phyloP scores from a whole-genome alignment of 2,329 filamentous ascomycete species.

The Parascedosporium putredinis region DNA sequence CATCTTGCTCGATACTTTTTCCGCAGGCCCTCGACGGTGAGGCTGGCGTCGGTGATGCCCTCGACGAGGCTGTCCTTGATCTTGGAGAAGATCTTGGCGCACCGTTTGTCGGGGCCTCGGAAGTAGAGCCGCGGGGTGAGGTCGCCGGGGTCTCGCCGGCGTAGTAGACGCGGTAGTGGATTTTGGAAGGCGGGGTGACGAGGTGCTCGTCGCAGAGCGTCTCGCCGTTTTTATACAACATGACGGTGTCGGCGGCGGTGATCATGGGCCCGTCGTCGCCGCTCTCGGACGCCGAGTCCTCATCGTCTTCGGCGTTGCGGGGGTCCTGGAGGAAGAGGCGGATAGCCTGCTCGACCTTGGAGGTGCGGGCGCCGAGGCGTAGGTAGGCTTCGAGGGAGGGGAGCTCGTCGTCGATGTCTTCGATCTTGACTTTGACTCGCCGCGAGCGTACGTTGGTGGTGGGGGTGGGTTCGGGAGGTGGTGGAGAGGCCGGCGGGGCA shows the following conservation, averaged over 20 bases:
- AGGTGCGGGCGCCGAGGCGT: neutral
- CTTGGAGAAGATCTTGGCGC: neutral
- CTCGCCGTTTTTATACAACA: neutral
- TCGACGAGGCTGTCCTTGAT: neutral
- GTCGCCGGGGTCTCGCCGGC: neutral
- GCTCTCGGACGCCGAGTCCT: neutral
- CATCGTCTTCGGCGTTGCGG: neutral
- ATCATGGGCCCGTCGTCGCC: neutral
- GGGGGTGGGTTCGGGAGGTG: too few relatives aligned
- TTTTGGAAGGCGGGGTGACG: neutral
- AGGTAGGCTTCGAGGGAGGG: neutral
- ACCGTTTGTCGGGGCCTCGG: neutral
- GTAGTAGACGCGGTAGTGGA: neutral
- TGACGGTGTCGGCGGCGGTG: neutral
- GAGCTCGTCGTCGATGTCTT: neutral
- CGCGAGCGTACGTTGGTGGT: neutral
- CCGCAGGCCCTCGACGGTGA: neutral
- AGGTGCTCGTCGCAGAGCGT: neutral
- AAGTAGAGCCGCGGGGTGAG: neutral
- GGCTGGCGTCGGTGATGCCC: neutral
- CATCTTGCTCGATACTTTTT: neutral
- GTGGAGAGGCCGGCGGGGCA: too few relatives aligned
- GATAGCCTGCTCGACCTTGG: neutral
- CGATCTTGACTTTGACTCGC: neutral
- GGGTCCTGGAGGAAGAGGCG: neutral